Base-by-base conservation (phyloP, 208 protist genomes). In the Leishmania braziliensis region DNA sequence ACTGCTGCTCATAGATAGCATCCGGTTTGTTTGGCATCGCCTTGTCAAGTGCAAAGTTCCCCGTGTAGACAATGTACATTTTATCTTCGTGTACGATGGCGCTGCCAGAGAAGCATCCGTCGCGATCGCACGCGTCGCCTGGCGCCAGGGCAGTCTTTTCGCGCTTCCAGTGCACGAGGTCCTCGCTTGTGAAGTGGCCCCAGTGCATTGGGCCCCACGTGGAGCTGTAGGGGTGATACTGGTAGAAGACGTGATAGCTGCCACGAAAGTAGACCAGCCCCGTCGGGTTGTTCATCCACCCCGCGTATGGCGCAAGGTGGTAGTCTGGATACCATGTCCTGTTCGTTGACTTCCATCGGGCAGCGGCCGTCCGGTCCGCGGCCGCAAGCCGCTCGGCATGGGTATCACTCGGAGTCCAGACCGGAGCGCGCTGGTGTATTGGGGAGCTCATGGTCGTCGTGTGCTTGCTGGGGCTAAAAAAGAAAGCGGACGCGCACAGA, bases 121-220 rank as follows among this genome's bases (percentile, higher is more conserved):
- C 86, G 20, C 82, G 81, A 79, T 92, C 89, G 75, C 80, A 89
- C 71, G 84, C 43, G n/a, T 87, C 86, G 3, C 86, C 86, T 1
- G 89, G 89, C 0, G 86, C 89, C 23, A 92, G 78, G 0, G 89
- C 89, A 0, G 76, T 70, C 51, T 80, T 83, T 63, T 89, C 46
- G 58, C 88, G 86, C 80, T 84, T 62, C 89, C 89, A 92, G 84
- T 92, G 79, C 2, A 92, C 82, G 5, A 92, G 78, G 20, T 92
- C 89, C 14, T 84, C 73, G 75, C 89, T 92, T 23, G 83, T 86
- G 60, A 77, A 39, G 82, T 92, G 89, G 39, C 86, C 89, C 89
- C 89, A 92, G 84, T 92, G 89, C 89, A 92, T 92, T 23, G 79
- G 76, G n/a, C 89, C 89, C 89, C 89, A 92, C 33, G 90, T 78